A percentile compares a stretch with the other conserved stretches of the same genome.
Evolutionary conservation across 2,329 filamentous ascomycete species (phyloP).

Genomic region (Fusarium setosum): DNA sequence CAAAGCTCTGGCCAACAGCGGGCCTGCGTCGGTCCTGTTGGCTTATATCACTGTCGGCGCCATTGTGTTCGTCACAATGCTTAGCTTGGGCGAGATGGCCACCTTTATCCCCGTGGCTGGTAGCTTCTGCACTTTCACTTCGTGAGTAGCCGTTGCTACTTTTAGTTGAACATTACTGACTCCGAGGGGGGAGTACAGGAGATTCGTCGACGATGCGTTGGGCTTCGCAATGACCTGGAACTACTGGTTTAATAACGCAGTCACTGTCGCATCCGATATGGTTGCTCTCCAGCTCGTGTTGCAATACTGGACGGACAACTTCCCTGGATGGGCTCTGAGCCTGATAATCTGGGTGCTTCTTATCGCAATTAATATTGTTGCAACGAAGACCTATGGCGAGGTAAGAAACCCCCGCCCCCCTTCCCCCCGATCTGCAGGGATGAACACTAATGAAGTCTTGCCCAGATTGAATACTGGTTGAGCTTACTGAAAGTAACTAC

Average conservation of each 20-base stretch:
- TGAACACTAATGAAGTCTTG: constrained; percentile 46
- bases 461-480: constrained; percentile 67
- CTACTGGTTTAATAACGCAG: constrained; percentile 75
- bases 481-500: constrained; percentile 64
- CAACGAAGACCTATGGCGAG: constrained; percentile 50
- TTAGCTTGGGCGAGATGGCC: constrained; percentile 70
- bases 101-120: constrained; percentile 63
- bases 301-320: constrained; percentile 70
- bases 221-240: constrained; percentile 69
- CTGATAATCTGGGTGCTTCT: constrained; percentile 70
- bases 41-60: constrained; percentile 66
- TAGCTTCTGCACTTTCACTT: constrained; percentile 64
- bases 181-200: constrained; percentile 40
- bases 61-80: constrained; percentile 70
- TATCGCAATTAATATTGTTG: constrained; percentile 53
- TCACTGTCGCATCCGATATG: constrained; percentile 65
- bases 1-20: constrained; percentile 68
- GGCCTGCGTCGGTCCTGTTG: constrained; percentile 68
- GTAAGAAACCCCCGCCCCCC: no score
- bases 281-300: constrained; percentile 64
- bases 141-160: no score
- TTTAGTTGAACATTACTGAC: no score
- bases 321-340: constrained; percentile 72
- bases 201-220: constrained; percentile 65
- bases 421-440: background rate